A percentile compares a stretch with the other conserved stretches of the same genome.
Evolutionary conservation across 225 moss, liverwort and hornwort genomes (phyloP).

Genomic region (Sphagnum contortum): DNA sequence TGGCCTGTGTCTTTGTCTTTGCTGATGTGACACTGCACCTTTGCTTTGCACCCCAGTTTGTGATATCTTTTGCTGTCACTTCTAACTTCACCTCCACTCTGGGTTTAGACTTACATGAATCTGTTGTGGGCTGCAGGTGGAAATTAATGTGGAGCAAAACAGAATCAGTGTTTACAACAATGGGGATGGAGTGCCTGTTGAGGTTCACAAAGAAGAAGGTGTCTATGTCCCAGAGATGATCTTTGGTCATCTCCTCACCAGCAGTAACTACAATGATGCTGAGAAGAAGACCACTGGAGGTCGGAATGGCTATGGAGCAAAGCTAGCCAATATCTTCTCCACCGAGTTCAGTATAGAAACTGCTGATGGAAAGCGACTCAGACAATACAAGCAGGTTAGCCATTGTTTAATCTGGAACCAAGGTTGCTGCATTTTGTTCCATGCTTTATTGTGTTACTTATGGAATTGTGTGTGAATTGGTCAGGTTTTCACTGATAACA

Average conservation of each 20-base stretch:
- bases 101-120: no score
- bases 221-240: conserved; percentile 99
- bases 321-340: conserved; percentile 98
- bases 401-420: not conserved
- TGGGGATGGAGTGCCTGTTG: conserved; percentile 84
- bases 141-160: conserved; percentile 59
- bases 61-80: no score
- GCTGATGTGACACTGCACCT: no score
- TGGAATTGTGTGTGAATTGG: not conserved
- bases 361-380: conserved; percentile 73
- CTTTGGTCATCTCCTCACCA: conserved; percentile 88
- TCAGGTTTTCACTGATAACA: conserved; percentile 78
- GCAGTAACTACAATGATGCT: conserved; percentile 92
- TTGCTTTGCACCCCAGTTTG: no score
- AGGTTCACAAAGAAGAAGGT: conserved; percentile 83
- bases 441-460: not conserved
- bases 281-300: conserved; percentile 98
- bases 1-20: no score
- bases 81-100: no score
- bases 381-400: conserved; percentile 83
- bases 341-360: conserved; percentile 90
- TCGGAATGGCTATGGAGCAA: conserved; percentile 90
- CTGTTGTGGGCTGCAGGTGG: conserved; percentile 29
- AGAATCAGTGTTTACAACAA: conserved; percentile 81
- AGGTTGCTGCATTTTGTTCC: not conserved